Evolutionary conservation across 768 basidiomycete genomes (phyloP).

Genomic region (Paxillus involutus): DNA sequence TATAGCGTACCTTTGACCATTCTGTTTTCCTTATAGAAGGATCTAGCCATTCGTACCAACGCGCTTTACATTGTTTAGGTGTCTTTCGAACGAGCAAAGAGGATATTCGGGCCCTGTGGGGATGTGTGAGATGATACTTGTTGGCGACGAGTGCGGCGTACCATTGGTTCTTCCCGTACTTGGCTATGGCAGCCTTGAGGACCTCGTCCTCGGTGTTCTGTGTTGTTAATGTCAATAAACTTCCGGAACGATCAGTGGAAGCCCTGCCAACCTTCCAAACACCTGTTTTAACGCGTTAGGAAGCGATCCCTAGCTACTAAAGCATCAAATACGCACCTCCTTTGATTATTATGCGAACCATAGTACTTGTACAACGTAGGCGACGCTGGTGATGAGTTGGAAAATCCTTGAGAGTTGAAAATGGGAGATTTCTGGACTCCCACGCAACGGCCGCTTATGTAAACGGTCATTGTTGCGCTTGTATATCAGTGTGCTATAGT

Average conservation of each 20-base stretch:
- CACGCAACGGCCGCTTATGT: too few species aligned
- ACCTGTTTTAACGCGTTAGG: constrained; percentile 38
- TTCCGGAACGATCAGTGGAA: not conserved
- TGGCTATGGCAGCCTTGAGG: constrained; percentile 96
- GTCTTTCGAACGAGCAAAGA: constrained; percentile 97
- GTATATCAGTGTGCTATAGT: too few species aligned
- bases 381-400: too few species aligned
- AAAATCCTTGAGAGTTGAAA: too few species aligned
- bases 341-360: constrained; percentile 92
- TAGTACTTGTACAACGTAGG: constrained; percentile 27
- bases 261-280: constrained; percentile 73
- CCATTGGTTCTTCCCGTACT: constrained; percentile 98
- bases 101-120: constrained; percentile 88
- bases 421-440: too few species aligned
- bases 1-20: constrained; percentile 84
- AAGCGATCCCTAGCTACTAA: not conserved
- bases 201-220: constrained; percentile 98
- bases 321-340: constrained; percentile 52
- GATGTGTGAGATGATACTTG: not conserved
- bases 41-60: constrained; percentile 99
- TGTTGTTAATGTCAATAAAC: constrained; percentile 11
- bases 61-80: constrained; percentile 98
- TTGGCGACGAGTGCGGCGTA: constrained; percentile 22
- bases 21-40: constrained; percentile 99
- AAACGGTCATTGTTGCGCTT: too few species aligned